These are phyloP conservation scores for Fusarium anthophilum DNA, from an alignment of 2,329 filamentous ascomycete species.

Conservation along the genomic window DNA sequence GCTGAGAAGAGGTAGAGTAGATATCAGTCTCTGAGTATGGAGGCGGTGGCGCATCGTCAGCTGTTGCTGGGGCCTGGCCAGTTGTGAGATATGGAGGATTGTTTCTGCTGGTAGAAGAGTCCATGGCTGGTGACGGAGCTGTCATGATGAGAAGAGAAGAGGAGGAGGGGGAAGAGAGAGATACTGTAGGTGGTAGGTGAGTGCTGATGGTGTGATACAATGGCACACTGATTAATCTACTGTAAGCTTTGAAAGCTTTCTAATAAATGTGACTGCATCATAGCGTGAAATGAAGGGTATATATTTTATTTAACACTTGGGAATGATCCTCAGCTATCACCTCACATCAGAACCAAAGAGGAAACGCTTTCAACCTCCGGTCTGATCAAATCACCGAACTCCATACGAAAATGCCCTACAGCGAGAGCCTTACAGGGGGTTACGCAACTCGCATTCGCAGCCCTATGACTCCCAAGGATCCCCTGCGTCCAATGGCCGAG, in stretches of 20 bases:
- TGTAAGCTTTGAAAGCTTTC: background rate
- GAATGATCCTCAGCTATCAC: background rate
- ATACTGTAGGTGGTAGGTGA: background rate
- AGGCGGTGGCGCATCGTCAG: slow-evolving; percentile 58
- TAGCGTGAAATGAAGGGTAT: background rate
- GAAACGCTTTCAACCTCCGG: background rate
- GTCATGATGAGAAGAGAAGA: slow-evolving; percentile 22
- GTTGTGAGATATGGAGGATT: slow-evolving; percentile 16
- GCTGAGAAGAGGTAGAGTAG: slow-evolving; percentile 54
- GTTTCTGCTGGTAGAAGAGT: slow-evolving; percentile 14
- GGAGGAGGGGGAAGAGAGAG: background rate
- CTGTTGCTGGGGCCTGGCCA: background rate
- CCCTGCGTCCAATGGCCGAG: slow-evolving; percentile 21
- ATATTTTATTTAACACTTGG: slow-evolving; percentile 18
- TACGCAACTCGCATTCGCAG: slow-evolving; percentile 38
- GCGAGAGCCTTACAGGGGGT: slow-evolving; percentile 8
- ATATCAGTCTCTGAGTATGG: slow-evolving; percentile 68
- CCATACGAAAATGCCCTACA: background rate
- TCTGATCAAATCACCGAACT: background rate
- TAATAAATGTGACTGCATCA: background rate
- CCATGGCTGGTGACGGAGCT: slow-evolving; percentile 26
- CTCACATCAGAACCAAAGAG: background rate
- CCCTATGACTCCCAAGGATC: slow-evolving; percentile 36
- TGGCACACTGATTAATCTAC: background rate
- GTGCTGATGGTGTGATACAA: background rate